Evolutionary conservation across 2,329 filamentous ascomycete species (phyloP), one percentile per base, ranked within the genome.

Genomic region (Arthrobotrys musiformis): DNA sequence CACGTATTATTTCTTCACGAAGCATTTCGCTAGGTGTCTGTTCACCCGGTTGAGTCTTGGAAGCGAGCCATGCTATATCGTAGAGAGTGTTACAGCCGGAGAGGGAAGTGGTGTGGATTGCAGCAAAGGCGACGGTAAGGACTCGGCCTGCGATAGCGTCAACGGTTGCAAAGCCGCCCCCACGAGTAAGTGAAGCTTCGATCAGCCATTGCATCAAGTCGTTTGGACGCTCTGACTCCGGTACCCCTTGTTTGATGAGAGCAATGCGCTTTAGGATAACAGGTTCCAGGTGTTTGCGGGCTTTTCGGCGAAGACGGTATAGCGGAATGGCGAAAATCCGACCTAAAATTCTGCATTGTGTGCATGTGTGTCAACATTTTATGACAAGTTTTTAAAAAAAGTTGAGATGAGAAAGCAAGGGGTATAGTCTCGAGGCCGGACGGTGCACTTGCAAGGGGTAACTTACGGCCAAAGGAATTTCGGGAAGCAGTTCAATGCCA

Each of bases 171-270:
- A 61, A 72, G 24, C 52, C 68, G 44, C 68, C 68, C 22, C 74
- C 74, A 22, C 69, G 74, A 7, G 28, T 24, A 28, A 78, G 64
- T 17, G 74, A 78, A 40, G 74, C 74, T 64, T 73, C 68, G 54
- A 78, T 72, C 9, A 73, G 46, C 74, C 74, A 78, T 69, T 78
- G 74, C 62, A 78, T 64, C 15, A 78, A 42, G 46, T 78, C 74
- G 35, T 78, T 78, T 40, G 74, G 74, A 17, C 69, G 68, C 28
- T 78, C 74, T 26, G 74, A 68, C 61, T 78, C 69, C 11, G 74
- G 74, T n/a, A 68, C 44, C 28, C 62, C 60, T 44, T 56, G 24
- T 4, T 52, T 48, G 68, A 78, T 73, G 4, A 40, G 22, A 22
- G 68, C 74, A 24, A 78, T 64, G 9, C 74, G 67, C 22, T 78